Evolutionary conservation across 495 filamentous ascomycete species (phyloP).

Genomic region (Tuber brumale): DNA sequence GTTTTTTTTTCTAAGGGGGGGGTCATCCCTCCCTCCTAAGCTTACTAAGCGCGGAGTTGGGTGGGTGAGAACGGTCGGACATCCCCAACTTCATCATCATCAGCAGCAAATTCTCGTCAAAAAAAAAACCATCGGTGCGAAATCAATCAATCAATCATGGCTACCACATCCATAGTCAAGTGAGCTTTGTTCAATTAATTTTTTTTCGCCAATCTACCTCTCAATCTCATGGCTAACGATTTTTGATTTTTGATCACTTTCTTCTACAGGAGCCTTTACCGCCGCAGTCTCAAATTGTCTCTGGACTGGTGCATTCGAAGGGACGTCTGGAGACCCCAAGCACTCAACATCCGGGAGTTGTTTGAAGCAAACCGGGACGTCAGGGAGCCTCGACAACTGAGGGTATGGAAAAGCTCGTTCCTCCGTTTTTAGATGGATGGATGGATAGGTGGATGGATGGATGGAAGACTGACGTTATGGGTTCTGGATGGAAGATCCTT

Average conservation of each 20-base stretch:
- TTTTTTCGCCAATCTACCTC: not conserved
- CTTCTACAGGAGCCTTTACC: slow-evolving; percentile 74
- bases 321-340: slow-evolving; percentile 86
- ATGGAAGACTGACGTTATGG: slow-evolving; percentile 11
- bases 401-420: slow-evolving; percentile 50
- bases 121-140: slow-evolving; percentile 11
- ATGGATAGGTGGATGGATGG: not conserved
- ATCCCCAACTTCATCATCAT: slow-evolving; percentile 23
- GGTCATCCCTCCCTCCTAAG: not conserved
- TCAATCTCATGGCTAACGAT: not conserved
- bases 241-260: not conserved
- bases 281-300: slow-evolving; percentile 82
- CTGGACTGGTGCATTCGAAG: slow-evolving; percentile 93
- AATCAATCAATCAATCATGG: slow-evolving; percentile 25
- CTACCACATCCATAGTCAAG: slow-evolving; percentile 38
- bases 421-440: not conserved
- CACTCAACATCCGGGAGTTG: slow-evolving; percentile 86
- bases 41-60: slow-evolving; percentile 11
- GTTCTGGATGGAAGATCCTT: slow-evolving; percentile 44
- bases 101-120: slow-evolving; percentile 10
- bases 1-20: no score
- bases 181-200: slow-evolving; percentile 10
- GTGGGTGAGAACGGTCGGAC: slow-evolving; percentile 9
- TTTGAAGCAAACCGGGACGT: slow-evolving; percentile 91
- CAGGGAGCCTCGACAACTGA: slow-evolving; percentile 76